Evolutionary conservation across 306 rosid genomes (phyloP), one percentile per base, ranked within the genome.

Genomic region (Sesbania bispinosa): DNA sequence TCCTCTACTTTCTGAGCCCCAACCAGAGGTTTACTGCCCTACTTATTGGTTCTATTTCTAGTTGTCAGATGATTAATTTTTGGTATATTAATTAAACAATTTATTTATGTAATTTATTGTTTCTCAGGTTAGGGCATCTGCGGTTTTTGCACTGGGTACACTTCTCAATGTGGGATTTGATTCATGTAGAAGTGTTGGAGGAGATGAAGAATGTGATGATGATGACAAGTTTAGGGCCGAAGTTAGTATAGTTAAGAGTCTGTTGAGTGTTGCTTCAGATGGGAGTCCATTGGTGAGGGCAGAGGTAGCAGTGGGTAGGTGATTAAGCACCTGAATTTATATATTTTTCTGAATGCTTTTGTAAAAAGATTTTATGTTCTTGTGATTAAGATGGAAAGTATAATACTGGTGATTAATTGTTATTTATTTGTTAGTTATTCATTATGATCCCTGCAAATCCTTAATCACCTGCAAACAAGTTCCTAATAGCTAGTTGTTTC

Each of bases 211-310:
- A 67, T 83, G 82, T 71, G 97, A 94, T 78, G 96, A 91, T 74
- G 97, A 94, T 80, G 96, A 89, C 70, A 94, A 85, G 75, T 79
- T 76, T 77, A 89, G 91, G 79, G 85, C 93, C 51, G 97, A 89
- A 86, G 87, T 88, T 79, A 89, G 90, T 79, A 91, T 95, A 52
- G 82, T 95, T 74, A 80, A 66, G 88, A 86, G 90, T 75, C 80
- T 95, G 33, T 78, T 95, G 78, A 74, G 84, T 78, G 92, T 89
- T 82, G 93, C 86, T 83, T 86, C 97, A 46, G 99, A 95, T 80
- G 97, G 99, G 71, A 95, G 99, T 75, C 99, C 97, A 53, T 81
- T 95, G 80, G 99, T 95, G 81, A 86, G 99, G 89, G 93, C 96
- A 0, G 99, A 91, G 85, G 97, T 89, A 71, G 96, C 96, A 70